Base-by-base conservation (phyloP, 2,329 filamentous ascomycete genomes). In the Aspergillus alliaceus region DNA sequence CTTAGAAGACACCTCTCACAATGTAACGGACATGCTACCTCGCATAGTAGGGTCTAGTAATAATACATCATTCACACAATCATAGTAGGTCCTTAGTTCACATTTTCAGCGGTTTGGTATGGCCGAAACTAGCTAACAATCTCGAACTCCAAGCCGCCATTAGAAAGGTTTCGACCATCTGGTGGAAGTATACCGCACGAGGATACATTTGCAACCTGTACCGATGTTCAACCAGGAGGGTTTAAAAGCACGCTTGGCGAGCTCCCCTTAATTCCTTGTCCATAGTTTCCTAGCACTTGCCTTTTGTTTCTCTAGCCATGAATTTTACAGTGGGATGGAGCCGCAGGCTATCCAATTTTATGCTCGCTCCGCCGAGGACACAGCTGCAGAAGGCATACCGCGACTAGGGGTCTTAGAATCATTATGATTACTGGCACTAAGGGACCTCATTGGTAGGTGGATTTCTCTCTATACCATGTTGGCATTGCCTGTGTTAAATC, bases 171-270 rank as follows among this genome's bases (percentile, higher is more conserved):
- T 59, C 1, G 18, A 11, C 6, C 51, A 51, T 20, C 32, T 50
- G 18, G 47, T 51, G n/a, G 46, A 57, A 5, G 34, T 51, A 12
- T 59, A 59, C 29, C 40, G 40, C 20, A 20, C 8, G 8, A 50
- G 12, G 14, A 25, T 54, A 22, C 54, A 59, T 27, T 6, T 51
- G 9, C 54, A 59, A 27, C 57, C 57, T 27, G 44, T 59, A 11
- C 54, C 54, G 1, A 32, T 59, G 14, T 51, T 59, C 12, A n/a
- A 42, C 27, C 12, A 51, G 4, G 18, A 50, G 3, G 12, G 18
- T 1, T 18, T 57, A 9, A 24, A 14, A 11, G 11, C 27, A 20
- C 15, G 50, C 8, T 12, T 53, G 31, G 7, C 24, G 2, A 9
- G 6, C 6, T 47, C 47, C 1, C 44, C 54, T 5, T 37, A 39